Evolutionary conservation across 148 eudicot species (phyloP), one percentile per base, ranked within the genome.

Genomic region (Dianthus caryophyllus): DNA sequence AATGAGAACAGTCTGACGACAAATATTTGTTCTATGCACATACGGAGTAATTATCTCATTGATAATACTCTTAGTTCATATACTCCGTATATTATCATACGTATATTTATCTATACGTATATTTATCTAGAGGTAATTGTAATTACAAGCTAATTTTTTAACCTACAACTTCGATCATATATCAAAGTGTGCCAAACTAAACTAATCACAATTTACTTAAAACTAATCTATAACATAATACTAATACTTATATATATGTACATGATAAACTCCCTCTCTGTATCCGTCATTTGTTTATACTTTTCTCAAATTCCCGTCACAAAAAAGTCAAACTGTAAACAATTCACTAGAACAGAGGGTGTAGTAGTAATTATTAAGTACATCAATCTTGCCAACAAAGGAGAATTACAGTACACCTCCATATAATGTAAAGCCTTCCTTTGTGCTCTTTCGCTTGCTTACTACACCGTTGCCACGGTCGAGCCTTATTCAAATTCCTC

Each of bases 391-490:
- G 77, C 79, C 80, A 80, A 69, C 78, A 73, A 1, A 85, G 52
- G 31, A 85, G 82, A 61, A 78, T 69, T 17, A 82, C 79, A 3
- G 82, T 78, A 25, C 89, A 80, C 67, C 84, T 80, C 86, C 89
- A 85, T 36, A 85, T 79, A 74, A 82, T 85, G 50, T 82, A 85
- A 64, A 82, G 79, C 62, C 84, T 61, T 12, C 85, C 82, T 63
- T 71, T 78, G 2, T 80, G 82, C 67, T 82, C 73, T 31, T 79
- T 66, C 0, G 80, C 67, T 31, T 82, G 86, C 82, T 80, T 85
- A 22, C 82, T 69, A 59, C 82, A 79, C 18, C 82, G 54, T 62
- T 75, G 67, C 49, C 72, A 18, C 31, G 79, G 72, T 63, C 84
- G 62, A 18, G 71, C 57, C 53, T 80, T n/a, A n/a, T n/a, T 85